phyloP scores from a whole-genome alignment of 2,329 filamentous ascomycete species.

The Exophiala alcalophila region DNA sequence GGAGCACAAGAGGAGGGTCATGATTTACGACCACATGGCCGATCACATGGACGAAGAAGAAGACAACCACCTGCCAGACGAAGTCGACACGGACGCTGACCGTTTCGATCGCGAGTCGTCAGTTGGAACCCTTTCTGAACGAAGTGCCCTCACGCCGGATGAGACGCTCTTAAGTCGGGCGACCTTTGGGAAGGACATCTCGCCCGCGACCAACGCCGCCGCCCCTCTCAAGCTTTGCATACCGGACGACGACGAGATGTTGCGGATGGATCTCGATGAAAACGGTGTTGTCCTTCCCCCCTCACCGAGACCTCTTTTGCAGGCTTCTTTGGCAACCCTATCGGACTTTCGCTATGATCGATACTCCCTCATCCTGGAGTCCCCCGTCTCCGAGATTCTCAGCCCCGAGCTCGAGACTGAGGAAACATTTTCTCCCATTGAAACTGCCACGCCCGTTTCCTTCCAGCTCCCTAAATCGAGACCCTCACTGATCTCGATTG shows the following conservation, averaged over 20 bases:
- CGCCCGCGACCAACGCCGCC: neutral
- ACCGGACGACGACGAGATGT: slow-evolving; percentile 12
- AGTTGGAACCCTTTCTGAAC: slow-evolving; percentile 21
- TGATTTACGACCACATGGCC: slow-evolving; percentile 15
- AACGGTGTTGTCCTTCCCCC: slow-evolving; percentile 13
- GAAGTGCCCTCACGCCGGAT: slow-evolving; percentile 21
- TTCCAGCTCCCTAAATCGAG: slow-evolving; percentile 24
- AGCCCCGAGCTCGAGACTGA: slow-evolving; percentile 20
- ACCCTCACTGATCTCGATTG: slow-evolving; percentile 29
- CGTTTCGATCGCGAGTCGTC: slow-evolving; percentile 23
- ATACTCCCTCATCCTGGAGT: slow-evolving; percentile 20
- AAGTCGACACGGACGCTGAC: slow-evolving; percentile 6
- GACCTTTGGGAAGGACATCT: slow-evolving; percentile 7
- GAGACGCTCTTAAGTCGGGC: slow-evolving; percentile 8
- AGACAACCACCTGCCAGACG: neutral
- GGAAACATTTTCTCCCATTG: slow-evolving; percentile 25
- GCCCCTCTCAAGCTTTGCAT: slow-evolving; percentile 21
- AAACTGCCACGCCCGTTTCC: slow-evolving; percentile 28
- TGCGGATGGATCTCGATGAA: slow-evolving; percentile 14
- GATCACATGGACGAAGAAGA: slow-evolving; percentile 6
- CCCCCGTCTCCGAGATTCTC: slow-evolving; percentile 15
- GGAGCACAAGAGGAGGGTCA: slow-evolving; percentile 20
- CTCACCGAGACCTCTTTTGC: slow-evolving; percentile 19
- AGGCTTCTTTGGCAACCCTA: slow-evolving; percentile 24
- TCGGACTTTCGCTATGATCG: slow-evolving; percentile 27